phyloP scores from a whole-genome alignment of 2,329 filamentous ascomycete species.

The Neofusicoccum ribis region DNA sequence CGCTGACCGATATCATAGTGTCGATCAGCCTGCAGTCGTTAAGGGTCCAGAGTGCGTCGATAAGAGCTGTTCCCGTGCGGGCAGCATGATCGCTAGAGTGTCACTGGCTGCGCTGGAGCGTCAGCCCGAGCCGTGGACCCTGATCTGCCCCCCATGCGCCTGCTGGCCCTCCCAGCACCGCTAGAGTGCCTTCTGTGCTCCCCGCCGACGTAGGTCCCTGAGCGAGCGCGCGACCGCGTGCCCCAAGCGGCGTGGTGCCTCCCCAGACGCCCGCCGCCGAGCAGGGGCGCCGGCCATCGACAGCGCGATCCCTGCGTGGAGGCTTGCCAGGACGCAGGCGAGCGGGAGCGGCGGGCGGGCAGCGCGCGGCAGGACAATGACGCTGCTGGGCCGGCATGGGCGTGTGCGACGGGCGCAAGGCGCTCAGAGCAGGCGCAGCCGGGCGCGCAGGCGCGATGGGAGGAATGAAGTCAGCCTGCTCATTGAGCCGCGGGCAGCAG shows the following conservation, averaged over 20 bases:
- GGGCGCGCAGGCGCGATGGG: neutral
- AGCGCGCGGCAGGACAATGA: neutral
- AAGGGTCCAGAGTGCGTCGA: slow-evolving; percentile 1
- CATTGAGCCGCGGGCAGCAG: no score
- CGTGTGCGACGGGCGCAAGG: slow-evolving; percentile 4
- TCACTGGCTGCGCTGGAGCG: neutral
- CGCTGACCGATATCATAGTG: slow-evolving; percentile 12
- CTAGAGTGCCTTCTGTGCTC: neutral
- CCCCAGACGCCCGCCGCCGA: no score
- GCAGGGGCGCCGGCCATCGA: neutral
- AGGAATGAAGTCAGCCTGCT: slow-evolving; percentile 4
- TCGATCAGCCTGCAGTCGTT: neutral
- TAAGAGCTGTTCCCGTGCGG: neutral
- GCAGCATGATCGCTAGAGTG: neutral
- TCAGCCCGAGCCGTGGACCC: neutral
- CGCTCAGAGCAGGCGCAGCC: neutral
- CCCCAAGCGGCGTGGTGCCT: no score
- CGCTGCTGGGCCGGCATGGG: neutral
- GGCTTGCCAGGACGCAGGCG: no score
- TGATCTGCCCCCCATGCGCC: neutral
- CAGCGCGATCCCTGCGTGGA: neutral
- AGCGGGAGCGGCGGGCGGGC: no score
- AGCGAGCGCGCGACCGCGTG: no score
- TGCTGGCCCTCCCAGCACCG: neutral
- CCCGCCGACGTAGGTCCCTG: no score